Percentiles rank a stretch among this genome's conserved stretches.
Conservation (phyloP, 2,329 filamentous ascomycete genomes). For the Hypoxylon sp. region DNA sequence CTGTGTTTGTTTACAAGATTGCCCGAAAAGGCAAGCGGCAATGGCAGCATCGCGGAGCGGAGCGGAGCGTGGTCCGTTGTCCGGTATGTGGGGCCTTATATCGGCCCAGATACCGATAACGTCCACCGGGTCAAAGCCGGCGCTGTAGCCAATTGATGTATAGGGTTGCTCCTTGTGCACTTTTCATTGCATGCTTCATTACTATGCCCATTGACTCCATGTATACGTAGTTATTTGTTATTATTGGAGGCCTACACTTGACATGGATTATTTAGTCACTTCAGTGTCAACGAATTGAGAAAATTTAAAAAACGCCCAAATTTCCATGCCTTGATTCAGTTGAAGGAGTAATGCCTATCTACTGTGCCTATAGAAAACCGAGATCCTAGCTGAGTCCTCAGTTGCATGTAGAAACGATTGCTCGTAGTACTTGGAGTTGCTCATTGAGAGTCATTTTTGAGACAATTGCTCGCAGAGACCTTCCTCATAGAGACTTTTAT, state of each 20-base stretch:
- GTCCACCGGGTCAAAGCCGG: conserved; percentile 1
- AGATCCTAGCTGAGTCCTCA: too few species aligned
- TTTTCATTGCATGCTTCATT: not conserved
- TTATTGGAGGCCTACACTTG: not conserved
- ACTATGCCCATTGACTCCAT: not conserved
- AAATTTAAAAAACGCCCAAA: not conserved
- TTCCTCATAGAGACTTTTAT: too few species aligned
- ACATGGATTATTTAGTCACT: not conserved
- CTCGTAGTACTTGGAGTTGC: too few species aligned
- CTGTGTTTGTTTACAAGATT: not conserved
- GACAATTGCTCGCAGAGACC: too few species aligned
- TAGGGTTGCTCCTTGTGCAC: not conserved
- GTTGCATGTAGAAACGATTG: too few species aligned
- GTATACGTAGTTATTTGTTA: not conserved
- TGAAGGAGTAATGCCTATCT: not conserved
- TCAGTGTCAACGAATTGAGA: not conserved
- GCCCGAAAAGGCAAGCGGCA: not conserved
- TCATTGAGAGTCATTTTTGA: too few species aligned
- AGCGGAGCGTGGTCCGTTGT: not conserved
- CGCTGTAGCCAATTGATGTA: not conserved
- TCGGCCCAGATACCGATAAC: not conserved
- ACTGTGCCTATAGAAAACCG: not conserved
- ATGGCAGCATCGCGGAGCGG: not conserved
- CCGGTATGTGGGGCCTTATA: not conserved
- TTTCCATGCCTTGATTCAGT: not conserved